A percentile compares a stretch with the other conserved stretches of the same genome.
Evolutionary conservation across 345 rosid species (phyloP).

Genomic region (Aquilaria sinensis): DNA sequence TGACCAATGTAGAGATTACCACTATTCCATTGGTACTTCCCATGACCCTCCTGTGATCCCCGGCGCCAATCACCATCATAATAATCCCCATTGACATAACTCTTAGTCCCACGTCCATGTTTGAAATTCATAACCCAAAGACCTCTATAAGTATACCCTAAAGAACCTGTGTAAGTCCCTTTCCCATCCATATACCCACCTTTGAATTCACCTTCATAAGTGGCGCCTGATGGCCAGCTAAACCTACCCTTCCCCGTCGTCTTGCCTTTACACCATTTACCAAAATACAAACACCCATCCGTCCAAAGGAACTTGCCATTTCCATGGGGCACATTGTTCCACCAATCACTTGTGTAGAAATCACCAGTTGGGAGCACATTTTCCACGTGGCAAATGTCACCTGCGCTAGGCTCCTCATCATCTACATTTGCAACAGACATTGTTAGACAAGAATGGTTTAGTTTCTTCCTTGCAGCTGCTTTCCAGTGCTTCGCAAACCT

Average conservation of each 20-base stretch:
- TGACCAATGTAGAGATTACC: constrained; percentile 70
- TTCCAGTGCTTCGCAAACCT: constrained; percentile 32
- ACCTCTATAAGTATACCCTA: constrained; percentile 64
- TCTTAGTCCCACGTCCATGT: constrained; percentile 65
- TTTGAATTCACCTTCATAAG: constrained; percentile 88
- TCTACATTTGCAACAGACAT: constrained; percentile 85
- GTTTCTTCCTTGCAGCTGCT: constrained; percentile 34
- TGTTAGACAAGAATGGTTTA: constrained; percentile 23
- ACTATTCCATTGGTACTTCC: constrained; percentile 75
- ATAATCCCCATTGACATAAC: constrained; percentile 60
- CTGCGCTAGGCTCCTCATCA: constrained; percentile 49
- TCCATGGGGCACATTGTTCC: constrained; percentile 61
- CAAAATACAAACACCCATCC: constrained; percentile 86
- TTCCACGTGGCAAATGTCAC: constrained; percentile 45
- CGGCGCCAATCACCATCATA: constrained; percentile 86
- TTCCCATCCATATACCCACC: constrained; percentile 77
- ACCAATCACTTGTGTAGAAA: constrained; percentile 76
- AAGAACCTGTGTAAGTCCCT: constrained; percentile 68
- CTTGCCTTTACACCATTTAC: constrained; percentile 70
- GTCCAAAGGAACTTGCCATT: constrained; percentile 82
- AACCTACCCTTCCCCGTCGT: constrained; percentile 75
- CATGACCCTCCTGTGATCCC: constrained; percentile 77
- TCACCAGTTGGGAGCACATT: constrained; percentile 57
- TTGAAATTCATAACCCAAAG: constrained; percentile 76
- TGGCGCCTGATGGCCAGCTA: constrained; percentile 86